These are phyloP conservation scores for Aspergillus sojae DNA, from an alignment of 2,329 filamentous ascomycete species.

Conservation along the genomic window DNA sequence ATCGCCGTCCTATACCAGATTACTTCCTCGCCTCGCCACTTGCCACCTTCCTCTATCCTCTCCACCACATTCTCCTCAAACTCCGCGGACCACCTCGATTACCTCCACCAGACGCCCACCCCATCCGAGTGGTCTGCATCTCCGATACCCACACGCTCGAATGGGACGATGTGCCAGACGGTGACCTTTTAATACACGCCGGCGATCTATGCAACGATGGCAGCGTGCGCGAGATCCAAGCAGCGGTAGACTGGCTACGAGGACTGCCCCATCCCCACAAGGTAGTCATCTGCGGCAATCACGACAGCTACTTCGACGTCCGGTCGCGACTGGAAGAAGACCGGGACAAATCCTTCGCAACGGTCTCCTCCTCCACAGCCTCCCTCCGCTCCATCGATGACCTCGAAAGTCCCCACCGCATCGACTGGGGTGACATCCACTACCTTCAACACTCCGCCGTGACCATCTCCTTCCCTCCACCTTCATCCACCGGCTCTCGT, in stretches of 20 bases:
- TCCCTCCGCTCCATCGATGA: conserved; percentile 43
- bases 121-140: conserved; percentile 80
- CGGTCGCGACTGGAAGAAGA: conserved; percentile 62
- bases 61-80: conserved; percentile 67
- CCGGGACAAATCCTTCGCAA: conserved; percentile 38
- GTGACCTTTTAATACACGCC: conserved; percentile 86
- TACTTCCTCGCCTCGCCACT: conserved; percentile 70
- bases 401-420: conserved; percentile 48
- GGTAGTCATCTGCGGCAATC: conserved; percentile 82
- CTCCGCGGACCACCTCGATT: conserved; percentile 68
- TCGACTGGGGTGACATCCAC: conserved; percentile 68
- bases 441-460: conserved; percentile 74
- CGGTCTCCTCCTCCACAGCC: conserved; percentile 39
- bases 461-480: conserved; percentile 60
- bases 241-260: conserved; percentile 81
- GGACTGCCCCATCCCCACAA: conserved; percentile 76
- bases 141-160: conserved; percentile 82
- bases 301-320: conserved; percentile 82
- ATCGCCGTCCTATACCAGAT: conserved; percentile 58
- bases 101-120: conserved; percentile 55
- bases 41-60: conserved; percentile 60
- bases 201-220: conserved; percentile 81
- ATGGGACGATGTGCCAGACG: conserved; percentile 57
- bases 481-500: conserved; percentile 46
- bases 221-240: conserved; percentile 72